Evolutionary conservation across 257 asterid genomes (phyloP), one percentile per base, ranked within the genome.

Genomic region (Ilex asprella): DNA sequence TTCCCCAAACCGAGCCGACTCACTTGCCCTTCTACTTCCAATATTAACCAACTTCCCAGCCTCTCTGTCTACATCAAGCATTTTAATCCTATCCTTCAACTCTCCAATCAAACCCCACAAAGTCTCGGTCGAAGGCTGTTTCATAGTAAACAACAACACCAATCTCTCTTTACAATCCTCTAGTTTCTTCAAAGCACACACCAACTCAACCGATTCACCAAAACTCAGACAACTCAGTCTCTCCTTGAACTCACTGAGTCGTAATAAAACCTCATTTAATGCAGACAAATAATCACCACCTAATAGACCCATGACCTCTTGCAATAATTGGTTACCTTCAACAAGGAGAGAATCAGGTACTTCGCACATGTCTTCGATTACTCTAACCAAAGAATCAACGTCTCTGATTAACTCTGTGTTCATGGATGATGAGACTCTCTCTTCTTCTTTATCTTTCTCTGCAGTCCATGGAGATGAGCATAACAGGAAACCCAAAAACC

Each of bases 161-260:
- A 78, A n/a, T 32, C 78, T 78, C 46, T 78, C 91, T 62, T 69
- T 68, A 59, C 91, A 79, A 60, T 70, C 84, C 14, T 73, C 79
- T 44, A 84, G 68, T 58, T 89, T 73, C 63, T 75, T 86, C 62
- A 86, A 73, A 6, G 63, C 80, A 16, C 76, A 86, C 0, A 60
- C 68, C 35, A 86, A 60, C 75, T 86, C 95, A 11, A 86, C 85
- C 29, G 91, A 82, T 53, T 89, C 91, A 1, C 78, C 80, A 12
- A 86, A 89, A 67, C 82, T 83, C 86, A 82, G 60, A 0, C 65
- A 64, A 35, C 75, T 57, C 73, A 81, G 63, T 54, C 97, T 55
- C 71, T 82, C 77, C 29, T 65, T 75, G 29, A 81, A 67, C 82
- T 89, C 97, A 32, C 73, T 31, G 72, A 89, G 82, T 59, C 91